Conservation (phyloP, 441 rosid genomes). For the Brassica hybrid region DNA sequence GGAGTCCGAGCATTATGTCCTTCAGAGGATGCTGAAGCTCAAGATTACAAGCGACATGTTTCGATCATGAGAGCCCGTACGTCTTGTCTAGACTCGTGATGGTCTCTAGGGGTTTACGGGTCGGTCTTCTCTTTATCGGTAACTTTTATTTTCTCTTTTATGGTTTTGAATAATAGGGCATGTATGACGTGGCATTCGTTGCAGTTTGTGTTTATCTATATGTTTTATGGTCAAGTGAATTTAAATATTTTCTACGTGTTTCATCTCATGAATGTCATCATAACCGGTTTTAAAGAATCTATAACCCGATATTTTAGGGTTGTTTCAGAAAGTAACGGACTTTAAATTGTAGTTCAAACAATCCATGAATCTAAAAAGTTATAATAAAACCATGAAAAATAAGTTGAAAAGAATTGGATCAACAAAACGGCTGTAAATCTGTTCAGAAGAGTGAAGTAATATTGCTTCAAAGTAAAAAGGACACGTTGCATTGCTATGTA, state of each 20-base stretch:
- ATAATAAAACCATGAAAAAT: background rate
- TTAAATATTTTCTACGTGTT: background rate
- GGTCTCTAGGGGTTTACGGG: slow-evolving; percentile 9
- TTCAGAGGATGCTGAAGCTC: background rate
- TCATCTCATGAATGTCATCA: background rate
- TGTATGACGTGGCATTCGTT: background rate
- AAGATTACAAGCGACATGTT: background rate
- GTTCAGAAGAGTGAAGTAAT: background rate
- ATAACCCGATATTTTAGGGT: background rate
- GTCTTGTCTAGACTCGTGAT: background rate
- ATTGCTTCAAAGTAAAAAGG: background rate
- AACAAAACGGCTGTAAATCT: background rate
- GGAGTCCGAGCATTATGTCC: background rate
- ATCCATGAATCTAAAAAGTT: background rate
- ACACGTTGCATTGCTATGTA: background rate
- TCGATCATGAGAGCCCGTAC: background rate
- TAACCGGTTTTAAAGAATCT: background rate
- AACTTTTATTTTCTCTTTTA: background rate
- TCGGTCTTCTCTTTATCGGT: slow-evolving; percentile 9
- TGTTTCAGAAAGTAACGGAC: background rate
- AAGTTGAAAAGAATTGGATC: background rate
- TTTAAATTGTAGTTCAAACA: background rate
- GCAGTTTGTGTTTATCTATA: slow-evolving; percentile 1
- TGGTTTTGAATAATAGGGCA: background rate
- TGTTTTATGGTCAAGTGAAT: background rate